Percentiles rank a stretch among this genome's conserved stretches.
Evolutionary conservation across 2,329 filamentous ascomycete species (phyloP).

Genomic region (Graphiopsis chlorocephala): DNA sequence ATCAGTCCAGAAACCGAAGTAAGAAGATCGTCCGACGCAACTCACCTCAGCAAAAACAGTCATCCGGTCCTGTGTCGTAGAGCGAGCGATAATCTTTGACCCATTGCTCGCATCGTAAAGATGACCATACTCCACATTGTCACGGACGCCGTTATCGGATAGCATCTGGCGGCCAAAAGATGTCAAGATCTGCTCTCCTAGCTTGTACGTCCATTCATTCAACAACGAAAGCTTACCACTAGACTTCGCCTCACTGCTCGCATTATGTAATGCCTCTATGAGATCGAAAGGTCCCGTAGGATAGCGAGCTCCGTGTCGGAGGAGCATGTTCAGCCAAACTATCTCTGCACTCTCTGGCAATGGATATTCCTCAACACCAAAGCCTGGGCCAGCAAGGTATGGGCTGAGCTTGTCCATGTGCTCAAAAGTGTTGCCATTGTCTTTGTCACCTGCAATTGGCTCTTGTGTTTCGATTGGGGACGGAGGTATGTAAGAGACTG

Average conservation of each 20-base stretch:
- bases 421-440: slow-evolving; percentile 63
- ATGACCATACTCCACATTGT: slow-evolving; percentile 69
- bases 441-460: slow-evolving; percentile 55
- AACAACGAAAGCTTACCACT: slow-evolving; percentile 63
- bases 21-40: too few relatives aligned
- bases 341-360: slow-evolving; percentile 66
- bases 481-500: slow-evolving; percentile 64
- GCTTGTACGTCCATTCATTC: slow-evolving; percentile 65
- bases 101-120: slow-evolving; percentile 61
- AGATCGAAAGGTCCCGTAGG: slow-evolving; percentile 62
- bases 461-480: slow-evolving; percentile 68
- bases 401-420: slow-evolving; percentile 68
- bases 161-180: slow-evolving; percentile 68
- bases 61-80: slow-evolving; percentile 76
- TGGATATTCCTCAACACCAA: slow-evolving; percentile 70
- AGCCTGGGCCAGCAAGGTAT: slow-evolving; percentile 69
- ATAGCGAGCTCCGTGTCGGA: slow-evolving; percentile 71
- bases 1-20: too few relatives aligned
- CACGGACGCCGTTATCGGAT: slow-evolving; percentile 64
- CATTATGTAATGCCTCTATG: slow-evolving; percentile 54
- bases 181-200: slow-evolving; percentile 70
- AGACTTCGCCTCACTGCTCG: slow-evolving; percentile 58
- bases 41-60: slow-evolving; percentile 63
- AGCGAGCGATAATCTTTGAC: slow-evolving; percentile 69
- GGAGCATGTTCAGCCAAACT: slow-evolving; percentile 68